Evolutionary conservation across 2,329 filamentous ascomycete genomes (phyloP).

Genomic region (Allantophomopsis cytisporea): DNA sequence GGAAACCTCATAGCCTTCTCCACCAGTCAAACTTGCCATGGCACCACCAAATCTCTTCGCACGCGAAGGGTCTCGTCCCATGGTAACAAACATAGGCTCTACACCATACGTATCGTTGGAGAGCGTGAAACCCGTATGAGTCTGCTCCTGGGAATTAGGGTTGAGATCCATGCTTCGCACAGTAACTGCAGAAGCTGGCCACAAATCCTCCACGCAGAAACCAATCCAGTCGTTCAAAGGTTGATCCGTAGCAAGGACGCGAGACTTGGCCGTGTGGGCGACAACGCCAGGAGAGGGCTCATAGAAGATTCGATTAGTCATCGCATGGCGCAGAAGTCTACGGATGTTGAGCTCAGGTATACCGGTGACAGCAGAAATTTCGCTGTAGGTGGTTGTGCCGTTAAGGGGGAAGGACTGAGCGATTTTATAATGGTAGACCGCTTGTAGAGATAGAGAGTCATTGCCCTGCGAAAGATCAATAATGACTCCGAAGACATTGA

Average conservation of each 20-base stretch:
- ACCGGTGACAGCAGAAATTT: slow-evolving; percentile 29
- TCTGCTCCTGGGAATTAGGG: slow-evolving; percentile 33
- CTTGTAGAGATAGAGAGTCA: slow-evolving; percentile 33
- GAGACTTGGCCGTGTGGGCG: slow-evolving; percentile 40
- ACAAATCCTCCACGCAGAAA: slow-evolving; percentile 39
- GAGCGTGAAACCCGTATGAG: slow-evolving; percentile 34
- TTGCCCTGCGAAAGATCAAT: slow-evolving; percentile 24
- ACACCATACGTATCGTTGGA: slow-evolving; percentile 33
- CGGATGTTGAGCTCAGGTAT: slow-evolving; percentile 35
- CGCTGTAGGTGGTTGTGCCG: slow-evolving; percentile 27
- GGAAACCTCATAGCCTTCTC: slow-evolving; percentile 39
- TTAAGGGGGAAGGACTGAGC: slow-evolving; percentile 35
- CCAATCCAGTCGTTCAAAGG: slow-evolving; percentile 38
- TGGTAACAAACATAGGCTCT: slow-evolving; percentile 39
- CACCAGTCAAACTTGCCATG: slow-evolving; percentile 39
- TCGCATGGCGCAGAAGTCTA: slow-evolving; percentile 38
- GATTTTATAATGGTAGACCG: slow-evolving; percentile 37
- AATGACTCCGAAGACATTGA: neutral
- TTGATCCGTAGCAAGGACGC: slow-evolving; percentile 31
- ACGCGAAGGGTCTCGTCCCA: slow-evolving; percentile 31
- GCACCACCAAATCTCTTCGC: slow-evolving; percentile 37
- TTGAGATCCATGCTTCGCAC: slow-evolving; percentile 27
- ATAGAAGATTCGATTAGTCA: slow-evolving; percentile 41
- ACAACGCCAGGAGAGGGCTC: slow-evolving; percentile 35
- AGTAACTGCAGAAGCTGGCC: slow-evolving; percentile 30